Evolutionary conservation across 768 basidiomycete genomes (phyloP).

Genomic region (Suillus decipiens): DNA sequence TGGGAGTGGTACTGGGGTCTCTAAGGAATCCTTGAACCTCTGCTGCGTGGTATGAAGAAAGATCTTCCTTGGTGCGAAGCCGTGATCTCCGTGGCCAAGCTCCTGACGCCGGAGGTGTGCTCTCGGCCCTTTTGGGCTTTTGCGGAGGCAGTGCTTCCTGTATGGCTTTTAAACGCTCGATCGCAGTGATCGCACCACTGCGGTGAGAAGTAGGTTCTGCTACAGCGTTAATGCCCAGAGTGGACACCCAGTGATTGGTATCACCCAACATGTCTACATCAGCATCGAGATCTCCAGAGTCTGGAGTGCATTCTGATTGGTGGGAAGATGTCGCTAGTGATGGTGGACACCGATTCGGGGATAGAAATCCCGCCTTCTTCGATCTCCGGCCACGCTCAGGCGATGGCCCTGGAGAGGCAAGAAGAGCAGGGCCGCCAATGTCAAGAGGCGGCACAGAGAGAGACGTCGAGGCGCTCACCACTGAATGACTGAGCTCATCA

Average conservation of each 20-base stretch:
- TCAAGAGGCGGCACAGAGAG: conserved; percentile 30
- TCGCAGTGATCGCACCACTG: conserved; percentile 18
- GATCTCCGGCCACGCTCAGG: conserved; percentile 32
- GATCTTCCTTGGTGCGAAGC: conserved; percentile 15
- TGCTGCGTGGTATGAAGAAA: conserved; percentile 10
- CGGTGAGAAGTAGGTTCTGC: conserved; percentile 24
- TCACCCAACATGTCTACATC: conserved; percentile 26
- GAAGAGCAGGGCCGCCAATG: conserved; percentile 24
- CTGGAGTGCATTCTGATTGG: conserved; percentile 25
- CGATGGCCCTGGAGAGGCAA: conserved; percentile 22
- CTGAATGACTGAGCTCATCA: conserved; percentile 24
- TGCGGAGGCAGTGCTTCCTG: conserved; percentile 11
- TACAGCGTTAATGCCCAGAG: conserved; percentile 17
- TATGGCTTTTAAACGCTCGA: conserved; percentile 24
- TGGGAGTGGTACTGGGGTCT: conserved; percentile 28
- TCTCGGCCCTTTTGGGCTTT: conserved; percentile 29
- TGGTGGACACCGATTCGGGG: conserved; percentile 20
- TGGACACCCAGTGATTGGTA: conserved; percentile 32
- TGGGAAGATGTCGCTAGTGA: conserved; percentile 27
- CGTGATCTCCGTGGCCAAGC: conserved; percentile 23
- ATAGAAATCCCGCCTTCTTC: conserved; percentile 19
- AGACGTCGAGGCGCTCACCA: conserved; percentile 19
- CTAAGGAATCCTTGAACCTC: conserved; percentile 28
- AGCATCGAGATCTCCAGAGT: conserved; percentile 23
- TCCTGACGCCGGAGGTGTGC: conserved; percentile 30